phyloP scores from a whole-genome alignment of 306 rosid genomes.

The Malus fusca region DNA sequence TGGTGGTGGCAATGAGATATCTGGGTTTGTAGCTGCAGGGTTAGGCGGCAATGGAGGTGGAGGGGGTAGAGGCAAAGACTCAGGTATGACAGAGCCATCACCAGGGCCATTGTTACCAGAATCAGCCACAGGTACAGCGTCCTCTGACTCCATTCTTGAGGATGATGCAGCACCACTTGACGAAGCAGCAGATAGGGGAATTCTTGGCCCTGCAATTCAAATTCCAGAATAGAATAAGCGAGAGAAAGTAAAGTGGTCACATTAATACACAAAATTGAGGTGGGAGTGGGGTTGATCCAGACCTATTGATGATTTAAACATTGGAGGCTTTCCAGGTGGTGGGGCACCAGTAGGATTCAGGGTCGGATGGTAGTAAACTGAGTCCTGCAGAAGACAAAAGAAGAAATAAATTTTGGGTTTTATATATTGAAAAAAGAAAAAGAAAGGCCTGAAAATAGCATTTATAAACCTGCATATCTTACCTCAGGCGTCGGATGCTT shows the following conservation, averaged over 20 bases:
- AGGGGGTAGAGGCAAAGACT: slow-evolving; percentile 85
- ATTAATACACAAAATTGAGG: not conserved
- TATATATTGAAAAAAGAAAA: not conserved
- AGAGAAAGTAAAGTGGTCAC: slow-evolving; percentile 1
- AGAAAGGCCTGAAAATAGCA: not conserved
- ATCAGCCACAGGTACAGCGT: slow-evolving; percentile 58
- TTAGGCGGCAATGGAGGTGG: slow-evolving; percentile 95
- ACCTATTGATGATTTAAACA: slow-evolving; percentile 94
- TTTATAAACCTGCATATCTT: slow-evolving; percentile 15
- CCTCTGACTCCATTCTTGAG: slow-evolving; percentile 52
- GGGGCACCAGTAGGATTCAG: slow-evolving; percentile 99
- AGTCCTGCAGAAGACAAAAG: slow-evolving; percentile 46
- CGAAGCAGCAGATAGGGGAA: slow-evolving; percentile 81
- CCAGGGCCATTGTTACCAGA: slow-evolving; percentile 31
- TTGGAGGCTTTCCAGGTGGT: slow-evolving; percentile 98
- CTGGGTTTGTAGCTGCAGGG: slow-evolving; percentile 47
- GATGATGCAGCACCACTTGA: slow-evolving; percentile 76
- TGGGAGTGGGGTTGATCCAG: not conserved
- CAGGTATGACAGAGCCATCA: slow-evolving; percentile 59
- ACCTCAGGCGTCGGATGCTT: slow-evolving; percentile 92
- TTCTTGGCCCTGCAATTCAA: slow-evolving; percentile 74
- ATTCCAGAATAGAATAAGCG: slow-evolving; percentile 18
- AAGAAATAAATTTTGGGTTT: not conserved
- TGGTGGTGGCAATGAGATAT: slow-evolving; percentile 78
- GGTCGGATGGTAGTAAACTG: slow-evolving; percentile 85